Evolutionary conservation across 1,139 yeast species (phyloP), one percentile per base, ranked within the genome.

Genomic region (Geotrichum restrictum): DNA sequence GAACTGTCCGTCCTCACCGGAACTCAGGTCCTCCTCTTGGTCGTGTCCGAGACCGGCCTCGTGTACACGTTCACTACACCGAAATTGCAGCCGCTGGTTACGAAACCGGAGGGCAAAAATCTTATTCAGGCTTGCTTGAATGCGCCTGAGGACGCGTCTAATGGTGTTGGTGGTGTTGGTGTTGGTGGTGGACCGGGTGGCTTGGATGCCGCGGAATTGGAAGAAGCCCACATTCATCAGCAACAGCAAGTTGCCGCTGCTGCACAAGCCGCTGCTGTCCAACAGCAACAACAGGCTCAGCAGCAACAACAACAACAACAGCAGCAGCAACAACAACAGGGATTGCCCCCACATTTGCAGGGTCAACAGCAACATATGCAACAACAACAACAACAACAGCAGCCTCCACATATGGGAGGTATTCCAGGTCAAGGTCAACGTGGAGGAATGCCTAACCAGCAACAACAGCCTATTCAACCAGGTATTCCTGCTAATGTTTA

Each of bases 11-110:
- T 94, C 49, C 78, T 93, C 62, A 93, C 98, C 8, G 98, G 98
- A 49, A 93, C 98, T 41, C 98, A 93, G 71, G 98, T 93, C 34
- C 78, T 93, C 60, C 75, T 93, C 56, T 79, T 93, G 62, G 98
- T 94, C 56, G 98, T 93, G 40, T 85, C 95, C 51, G 98, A 93
- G 71, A 93, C 98, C 19, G 98, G 98, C 6, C 81, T 93, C 59
- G 98, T 93, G 57, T 94, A 93, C 71, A 93, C 98, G n/a, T 93
- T 93, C 70, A 91, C 98, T 51, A 94, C 98, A 7, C 98, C 98
- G 54, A 93, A 93, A 71, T 81, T 93, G 65, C 98, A 94, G 71
- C 98, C 98, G 13, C 80, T 93, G 63, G 98, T 93, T 53, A 93
- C 98, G 36, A 91, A 93, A 71, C 85, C 95, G 44, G 98, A 93